Evolutionary conservation across 768 basidiomycete genomes (phyloP), one percentile per base, ranked within the genome.

Genomic region (Clitopilus passeckerianus): DNA sequence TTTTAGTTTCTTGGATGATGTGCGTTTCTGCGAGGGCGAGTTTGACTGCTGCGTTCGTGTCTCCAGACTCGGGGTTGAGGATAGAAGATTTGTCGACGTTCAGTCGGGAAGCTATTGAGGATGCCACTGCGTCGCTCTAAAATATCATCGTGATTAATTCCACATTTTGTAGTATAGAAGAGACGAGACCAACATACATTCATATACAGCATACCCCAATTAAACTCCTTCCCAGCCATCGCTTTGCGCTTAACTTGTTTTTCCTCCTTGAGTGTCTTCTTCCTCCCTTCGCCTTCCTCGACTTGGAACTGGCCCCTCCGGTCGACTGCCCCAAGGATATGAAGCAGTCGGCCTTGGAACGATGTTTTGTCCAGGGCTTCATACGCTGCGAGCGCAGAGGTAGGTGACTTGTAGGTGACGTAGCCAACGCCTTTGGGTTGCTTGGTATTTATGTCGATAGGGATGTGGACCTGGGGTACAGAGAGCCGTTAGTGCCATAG

Each of bases 11-110:
- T 60, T 91, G 85, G 59, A 99, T 95, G 71, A 98, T 86, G 65
- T 95, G 92, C 16, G 97, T 97, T 72, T 99, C 97, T 0, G 97
- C 96, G 37, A 98, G 78, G 0, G 97, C 96, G 37, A 98, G 86
- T 70, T 95, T 97, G 59, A 98, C 94, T 1, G 96, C 95, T 0
- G 91, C 85, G 62, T 87, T 88, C 5, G 46, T 50, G 18, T 84
- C 83, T 0, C 85, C 85, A 0, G 75, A 74, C 60, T 93, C 90
- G 0, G 93, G 86, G 68, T 93, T 92, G 58, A 98, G 79, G 22
- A 99, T 90, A 30, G 91, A 90, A 1, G 93, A 77, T 74, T 98
- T 98, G 24, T 86, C 74, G 43, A 98, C 83, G 59, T 84, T 89
- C 82, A 98, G 88, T 9, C 95, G 84, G 61, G 90, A 87, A 0